These are phyloP conservation scores for Cryptococcus jaspeensis DNA, from an alignment of 1,284 basidiomycete genomes.

Conservation along the genomic window DNA sequence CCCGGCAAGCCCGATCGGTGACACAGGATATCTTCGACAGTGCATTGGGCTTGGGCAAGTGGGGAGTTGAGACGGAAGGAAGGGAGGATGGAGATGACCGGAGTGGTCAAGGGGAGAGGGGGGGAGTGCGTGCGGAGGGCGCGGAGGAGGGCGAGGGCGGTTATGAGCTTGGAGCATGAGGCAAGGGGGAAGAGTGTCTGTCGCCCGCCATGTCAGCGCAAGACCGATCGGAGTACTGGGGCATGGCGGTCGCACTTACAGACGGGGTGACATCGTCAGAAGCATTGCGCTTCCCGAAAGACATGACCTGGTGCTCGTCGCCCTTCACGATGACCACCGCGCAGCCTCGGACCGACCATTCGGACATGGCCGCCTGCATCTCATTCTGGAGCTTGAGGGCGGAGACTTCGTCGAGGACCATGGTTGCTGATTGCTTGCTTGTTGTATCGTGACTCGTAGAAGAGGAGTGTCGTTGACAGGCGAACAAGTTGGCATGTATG, in stretches of 20 bases:
- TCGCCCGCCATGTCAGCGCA: too few species aligned
- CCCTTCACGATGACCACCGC: background rate
- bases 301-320: background rate
- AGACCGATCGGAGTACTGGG: too few species aligned
- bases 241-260: background rate
- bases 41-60: too few species aligned
- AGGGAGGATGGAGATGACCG: too few species aligned
- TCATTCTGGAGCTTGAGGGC: background rate
- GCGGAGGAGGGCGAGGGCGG: constrained; percentile 5
- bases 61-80: too few species aligned
- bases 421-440: background rate
- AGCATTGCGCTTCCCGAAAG: too few species aligned
- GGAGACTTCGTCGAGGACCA: too few species aligned
- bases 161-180: constrained; percentile 8
- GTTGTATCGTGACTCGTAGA: background rate
- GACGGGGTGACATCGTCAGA: background rate
- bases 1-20: too few species aligned
- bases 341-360: constrained; percentile 6
- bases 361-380: background rate
- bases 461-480: too few species aligned
- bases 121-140: background rate
- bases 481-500: too few species aligned
- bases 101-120: too few species aligned
- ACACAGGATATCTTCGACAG: too few species aligned
- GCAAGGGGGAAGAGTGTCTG: background rate